phyloP scores from a whole-genome alignment of 208 protist genomes.

The Acanthamoeba castellanii region DNA sequence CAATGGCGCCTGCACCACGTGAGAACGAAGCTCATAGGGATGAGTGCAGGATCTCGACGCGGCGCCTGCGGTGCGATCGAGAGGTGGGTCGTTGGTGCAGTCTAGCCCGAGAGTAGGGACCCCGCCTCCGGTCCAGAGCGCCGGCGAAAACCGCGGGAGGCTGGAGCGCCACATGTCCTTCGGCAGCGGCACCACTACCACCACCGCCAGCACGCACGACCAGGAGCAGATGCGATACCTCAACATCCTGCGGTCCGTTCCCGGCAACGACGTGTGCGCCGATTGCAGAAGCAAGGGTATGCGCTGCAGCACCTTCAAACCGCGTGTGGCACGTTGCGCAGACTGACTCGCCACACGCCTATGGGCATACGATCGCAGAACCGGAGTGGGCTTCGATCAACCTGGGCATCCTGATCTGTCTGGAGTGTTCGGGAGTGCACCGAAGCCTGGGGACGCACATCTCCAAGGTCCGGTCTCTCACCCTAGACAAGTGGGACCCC shows the following conservation, averaged over 20 bases:
- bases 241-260: conserved; percentile 43
- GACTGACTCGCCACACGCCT: background rate
- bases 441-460: conserved; percentile 85
- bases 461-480: conserved; percentile 87
- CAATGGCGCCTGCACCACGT: background rate
- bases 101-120: background rate
- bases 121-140: background rate
- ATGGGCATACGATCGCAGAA: background rate
- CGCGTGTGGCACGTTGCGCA: background rate
- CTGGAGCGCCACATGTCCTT: background rate
- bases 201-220: background rate
- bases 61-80: background rate
- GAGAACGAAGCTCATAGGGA: background rate
- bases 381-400: conserved; percentile 88
- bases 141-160: background rate
- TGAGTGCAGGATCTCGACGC: background rate
- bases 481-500: conserved; percentile 84
- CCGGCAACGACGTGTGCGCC: conserved; percentile 80
- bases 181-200: background rate
- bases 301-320: background rate
- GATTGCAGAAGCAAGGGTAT: conserved; percentile 80
- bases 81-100: background rate
- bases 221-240: conserved; percentile 56
- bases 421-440: conserved; percentile 88
- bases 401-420: conserved; percentile 89